A percentile compares a stretch with the other conserved stretches of the same genome.
phyloP scores from a whole-genome alignment of 371 early-diverging fungal genomes.

The Mucor sp. region DNA sequence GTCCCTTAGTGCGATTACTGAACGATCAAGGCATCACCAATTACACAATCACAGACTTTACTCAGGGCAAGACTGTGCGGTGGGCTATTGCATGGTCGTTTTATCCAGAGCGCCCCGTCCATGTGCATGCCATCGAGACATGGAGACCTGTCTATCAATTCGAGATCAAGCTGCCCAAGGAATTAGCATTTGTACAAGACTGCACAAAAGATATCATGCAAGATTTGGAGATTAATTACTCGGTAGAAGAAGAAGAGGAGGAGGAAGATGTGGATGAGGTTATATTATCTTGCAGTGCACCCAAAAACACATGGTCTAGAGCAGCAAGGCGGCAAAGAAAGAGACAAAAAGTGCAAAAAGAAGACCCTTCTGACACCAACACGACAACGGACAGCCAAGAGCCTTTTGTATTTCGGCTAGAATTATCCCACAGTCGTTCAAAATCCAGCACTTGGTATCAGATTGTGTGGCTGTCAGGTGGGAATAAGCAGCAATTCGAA shows the following conservation, averaged over 20 bases:
- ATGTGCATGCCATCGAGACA: slow-evolving; percentile 18
- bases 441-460: slow-evolving; percentile 13
- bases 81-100: slow-evolving; percentile 76
- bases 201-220: slow-evolving; percentile 23
- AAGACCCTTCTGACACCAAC: neutral
- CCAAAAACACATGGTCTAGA: slow-evolving; percentile 55
- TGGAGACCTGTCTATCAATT: slow-evolving; percentile 41
- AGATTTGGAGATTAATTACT: slow-evolving; percentile 32
- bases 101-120: slow-evolving; percentile 32
- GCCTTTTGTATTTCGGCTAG: slow-evolving; percentile 28
- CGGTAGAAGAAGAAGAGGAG: slow-evolving; percentile 4
- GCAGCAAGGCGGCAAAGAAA: slow-evolving; percentile 41
- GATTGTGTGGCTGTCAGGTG: slow-evolving; percentile 41
- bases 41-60: slow-evolving; percentile 54
- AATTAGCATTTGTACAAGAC: slow-evolving; percentile 4
- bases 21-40: slow-evolving; percentile 42
- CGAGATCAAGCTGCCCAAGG: slow-evolving; percentile 14
- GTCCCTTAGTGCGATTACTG: slow-evolving; percentile 36
- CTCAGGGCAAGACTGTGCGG: slow-evolving; percentile 59
- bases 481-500: slow-evolving; percentile 42
- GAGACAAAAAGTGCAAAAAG: slow-evolving; percentile 24
- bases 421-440: slow-evolving; percentile 1
- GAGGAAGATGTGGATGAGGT: neutral
- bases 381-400: neutral
- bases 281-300: slow-evolving; percentile 20